These are phyloP conservation scores for Fraxinus ornus DNA, from an alignment of 305 asterid species.

Conservation along the genomic window DNA sequence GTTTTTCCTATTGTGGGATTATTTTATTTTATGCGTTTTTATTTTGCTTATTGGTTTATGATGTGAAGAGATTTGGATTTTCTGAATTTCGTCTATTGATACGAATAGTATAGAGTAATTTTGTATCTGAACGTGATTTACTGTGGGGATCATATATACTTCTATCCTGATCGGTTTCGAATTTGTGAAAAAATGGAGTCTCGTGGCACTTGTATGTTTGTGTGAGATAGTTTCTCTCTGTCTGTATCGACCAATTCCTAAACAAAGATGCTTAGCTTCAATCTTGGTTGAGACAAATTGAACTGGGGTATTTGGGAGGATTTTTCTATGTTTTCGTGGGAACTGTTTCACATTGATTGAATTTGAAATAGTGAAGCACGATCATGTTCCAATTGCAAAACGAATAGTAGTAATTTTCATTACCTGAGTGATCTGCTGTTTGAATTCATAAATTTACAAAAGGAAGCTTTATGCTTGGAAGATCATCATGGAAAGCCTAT, in stretches of 20 bases:
- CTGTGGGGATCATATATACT: background rate
- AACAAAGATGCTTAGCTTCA: background rate
- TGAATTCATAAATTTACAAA: background rate
- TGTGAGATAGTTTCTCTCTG: background rate
- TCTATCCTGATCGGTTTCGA: background rate
- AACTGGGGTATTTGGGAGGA: background rate
- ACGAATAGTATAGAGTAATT: background rate
- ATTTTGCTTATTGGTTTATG: background rate
- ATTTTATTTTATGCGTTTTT: background rate
- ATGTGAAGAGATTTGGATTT: background rate
- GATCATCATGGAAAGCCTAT: background rate
- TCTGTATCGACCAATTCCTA: background rate
- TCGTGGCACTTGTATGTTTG: background rate
- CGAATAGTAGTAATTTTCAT: background rate
- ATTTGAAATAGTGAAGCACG: background rate
- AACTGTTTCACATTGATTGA: background rate
- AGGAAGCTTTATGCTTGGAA: background rate
- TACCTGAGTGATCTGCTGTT: background rate
- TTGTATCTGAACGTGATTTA: background rate
- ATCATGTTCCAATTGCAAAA: background rate
- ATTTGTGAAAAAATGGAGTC: background rate
- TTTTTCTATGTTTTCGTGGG: background rate
- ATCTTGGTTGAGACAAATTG: background rate
- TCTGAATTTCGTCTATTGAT: background rate
- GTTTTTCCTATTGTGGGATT: background rate